Percentiles rank a stretch among this genome's conserved stretches.
phyloP scores from a whole-genome alignment of 805 yeast species.

The Hanseniaspora hatyaiensis region DNA sequence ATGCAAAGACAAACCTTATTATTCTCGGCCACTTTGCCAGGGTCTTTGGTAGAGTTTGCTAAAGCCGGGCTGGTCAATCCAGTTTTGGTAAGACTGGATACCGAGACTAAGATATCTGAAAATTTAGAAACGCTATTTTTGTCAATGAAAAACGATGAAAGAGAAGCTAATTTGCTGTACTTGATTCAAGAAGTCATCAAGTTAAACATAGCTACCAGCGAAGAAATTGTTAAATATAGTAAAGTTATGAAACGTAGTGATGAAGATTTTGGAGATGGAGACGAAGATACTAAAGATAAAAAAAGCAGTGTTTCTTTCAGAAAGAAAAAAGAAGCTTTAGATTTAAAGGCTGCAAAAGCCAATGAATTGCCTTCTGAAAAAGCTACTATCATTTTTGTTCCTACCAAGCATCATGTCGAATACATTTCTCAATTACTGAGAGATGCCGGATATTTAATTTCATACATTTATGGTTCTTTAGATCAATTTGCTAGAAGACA shows the following conservation, averaged over 20 bases:
- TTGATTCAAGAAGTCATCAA: slow-evolving; percentile 75
- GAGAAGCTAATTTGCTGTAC: slow-evolving; percentile 75
- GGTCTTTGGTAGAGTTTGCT: slow-evolving; percentile 87
- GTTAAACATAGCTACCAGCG: slow-evolving; percentile 67
- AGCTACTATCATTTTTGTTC: slow-evolving; percentile 88
- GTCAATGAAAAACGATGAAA: slow-evolving; percentile 66
- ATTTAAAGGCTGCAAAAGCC: slow-evolving; percentile 53
- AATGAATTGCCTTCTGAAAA: slow-evolving; percentile 71
- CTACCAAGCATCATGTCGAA: slow-evolving; percentile 96
- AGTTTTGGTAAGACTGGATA: slow-evolving; percentile 79
- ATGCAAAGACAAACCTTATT: slow-evolving; percentile 72
- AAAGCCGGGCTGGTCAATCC: slow-evolving; percentile 93
- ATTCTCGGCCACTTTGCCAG: slow-evolving; percentile 91
- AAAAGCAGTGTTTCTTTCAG: slow-evolving; percentile 31
- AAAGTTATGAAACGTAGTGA: slow-evolving; percentile 41
- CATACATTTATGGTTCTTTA: slow-evolving; percentile 85
- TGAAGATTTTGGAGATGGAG: slow-evolving; percentile 39
- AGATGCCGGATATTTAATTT: slow-evolving; percentile 71
- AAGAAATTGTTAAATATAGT: slow-evolving; percentile 36
- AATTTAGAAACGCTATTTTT: slow-evolving; percentile 82
- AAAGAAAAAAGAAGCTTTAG: slow-evolving; percentile 27
- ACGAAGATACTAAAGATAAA: slow-evolving; percentile 32
- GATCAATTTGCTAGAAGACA: slow-evolving; percentile 91
- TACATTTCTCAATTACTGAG: slow-evolving; percentile 61
- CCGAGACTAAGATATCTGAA: slow-evolving; percentile 83